Evolutionary conservation across 2,329 filamentous ascomycete species (phyloP), one percentile per base, ranked within the genome.

Genomic region (Triangularia verruculosa): DNA sequence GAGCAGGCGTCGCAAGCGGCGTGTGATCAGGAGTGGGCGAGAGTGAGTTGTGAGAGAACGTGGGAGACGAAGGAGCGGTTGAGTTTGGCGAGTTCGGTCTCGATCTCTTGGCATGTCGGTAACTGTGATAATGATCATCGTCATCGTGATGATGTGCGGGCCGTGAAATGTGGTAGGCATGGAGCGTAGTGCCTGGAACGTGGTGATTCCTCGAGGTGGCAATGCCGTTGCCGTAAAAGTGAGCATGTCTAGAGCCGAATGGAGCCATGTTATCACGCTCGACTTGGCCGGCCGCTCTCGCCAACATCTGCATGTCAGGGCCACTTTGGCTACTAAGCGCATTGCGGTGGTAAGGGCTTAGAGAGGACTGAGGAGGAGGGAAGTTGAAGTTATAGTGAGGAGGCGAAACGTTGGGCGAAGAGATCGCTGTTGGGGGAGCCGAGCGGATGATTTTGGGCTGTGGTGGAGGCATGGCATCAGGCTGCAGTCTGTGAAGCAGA

Each of bases 1-100:
- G 95, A 52, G 93, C 94, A 4, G 94, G 94, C 4, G 94, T 99
- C 27, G 93, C 94, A 62, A 98, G 87, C n/a, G 94, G 94, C n/a
- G 95, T 98, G 80, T 97, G 93, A 73, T 98, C 94, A 11, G 94
- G 95, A 1, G 94, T 99, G 4, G 94, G 95, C 9, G 94, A 98
- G 55, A 94, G 85, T 11, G 94, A 97, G 77, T 97, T 93, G 78
- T 97, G 93, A 1, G 94, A 97, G 76, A 97, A 97, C 3, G 93
- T 97, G 25, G 94, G 94, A 30, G 94, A 98, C 25, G 94, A 96
- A 20, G 95, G 95, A 56, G 94, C 94, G 1, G 94, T 98, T 8
- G 93, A 97, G 78, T 96, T 92, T 60, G 94, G 95, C 34, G 94
- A 97, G 76, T 93, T 95, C 52, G 95, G 94, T 70, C 94, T 83